These are phyloP conservation scores for Hypomyces perniciosus DNA, from an alignment of 2,329 filamentous ascomycete genomes.

Conservation along the genomic window DNA sequence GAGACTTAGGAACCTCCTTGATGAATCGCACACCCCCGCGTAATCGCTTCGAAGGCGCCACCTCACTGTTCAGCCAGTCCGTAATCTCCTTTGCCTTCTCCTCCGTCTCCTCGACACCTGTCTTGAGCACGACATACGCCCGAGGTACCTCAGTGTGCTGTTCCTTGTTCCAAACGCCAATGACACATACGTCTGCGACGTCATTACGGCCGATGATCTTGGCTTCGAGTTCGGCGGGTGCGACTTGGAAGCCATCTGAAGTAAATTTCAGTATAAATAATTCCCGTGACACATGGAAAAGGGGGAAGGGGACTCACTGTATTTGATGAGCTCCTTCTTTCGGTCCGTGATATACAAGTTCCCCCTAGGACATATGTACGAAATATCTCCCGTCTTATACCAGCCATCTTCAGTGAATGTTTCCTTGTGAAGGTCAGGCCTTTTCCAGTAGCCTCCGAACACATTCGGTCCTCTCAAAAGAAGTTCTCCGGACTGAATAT, in stretches of 20 bases:
- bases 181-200: conserved; percentile 56
- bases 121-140: conserved; percentile 32
- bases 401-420: conserved; percentile 72
- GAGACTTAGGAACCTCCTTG: conserved; percentile 64
- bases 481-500: conserved; percentile 52
- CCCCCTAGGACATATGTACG: conserved; percentile 67
- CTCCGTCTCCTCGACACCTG: conserved; percentile 31
- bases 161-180: conserved; percentile 52
- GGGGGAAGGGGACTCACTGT: conserved; percentile 33
- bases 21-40: conserved; percentile 66
- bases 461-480: conserved; percentile 76
- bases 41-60: conserved; percentile 61
- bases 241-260: conserved; percentile 61
- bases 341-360: conserved; percentile 91
- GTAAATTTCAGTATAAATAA: neutral
- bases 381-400: conserved; percentile 88
- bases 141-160: conserved; percentile 64
- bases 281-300: conserved; percentile 9
- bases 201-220: conserved; percentile 38
- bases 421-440: conserved; percentile 62
- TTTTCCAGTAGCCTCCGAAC: conserved; percentile 73
- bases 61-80: conserved; percentile 45
- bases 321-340: conserved; percentile 60
- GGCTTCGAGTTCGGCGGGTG: conserved; percentile 60
- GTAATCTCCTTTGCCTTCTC: conserved; percentile 29